Conservation (phyloP, 163 green algal genomes). For the Chlorella variabilis region DNA sequence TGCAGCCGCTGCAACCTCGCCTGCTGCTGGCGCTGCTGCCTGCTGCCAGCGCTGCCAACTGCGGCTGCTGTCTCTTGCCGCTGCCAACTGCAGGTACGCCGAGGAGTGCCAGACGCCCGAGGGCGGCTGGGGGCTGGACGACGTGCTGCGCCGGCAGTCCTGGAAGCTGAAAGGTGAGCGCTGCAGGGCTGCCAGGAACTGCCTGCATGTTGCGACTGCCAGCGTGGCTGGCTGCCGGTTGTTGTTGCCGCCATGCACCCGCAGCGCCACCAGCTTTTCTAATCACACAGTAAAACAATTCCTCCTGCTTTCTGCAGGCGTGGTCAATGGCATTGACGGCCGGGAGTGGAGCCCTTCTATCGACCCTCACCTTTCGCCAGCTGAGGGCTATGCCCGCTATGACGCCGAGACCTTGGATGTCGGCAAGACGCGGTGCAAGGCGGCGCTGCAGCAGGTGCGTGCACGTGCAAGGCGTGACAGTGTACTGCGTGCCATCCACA, state of each 20-base stretch:
- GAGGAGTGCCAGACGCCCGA: slow-evolving; percentile 93
- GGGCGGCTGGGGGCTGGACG: slow-evolving; percentile 94
- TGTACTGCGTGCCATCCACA: not conserved
- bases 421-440: slow-evolving; percentile 85
- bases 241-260: too few relatives aligned
- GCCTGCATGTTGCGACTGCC: too few relatives aligned
- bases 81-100: slow-evolving; percentile 3
- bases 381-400: slow-evolving; percentile 89
- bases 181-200: too few relatives aligned
- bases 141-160: slow-evolving; percentile 78
- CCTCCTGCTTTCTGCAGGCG: too few relatives aligned
- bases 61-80: too few relatives aligned
- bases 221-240: too few relatives aligned
- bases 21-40: too few relatives aligned
- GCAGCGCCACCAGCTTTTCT: too few relatives aligned
- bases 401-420: slow-evolving; percentile 62
- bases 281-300: too few relatives aligned
- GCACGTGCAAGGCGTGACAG: not conserved
- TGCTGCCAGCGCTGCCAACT: not conserved
- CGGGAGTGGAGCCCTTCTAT: slow-evolving; percentile 44
- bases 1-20: too few relatives aligned
- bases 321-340: slow-evolving; percentile 57
- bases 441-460: slow-evolving; percentile 63
- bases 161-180: slow-evolving; percentile 84
- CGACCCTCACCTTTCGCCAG: slow-evolving; percentile 56